Evolutionary conservation across 1,139 yeast species (phyloP).

Genomic region (Zhuliangozyma blackwelliae): DNA sequence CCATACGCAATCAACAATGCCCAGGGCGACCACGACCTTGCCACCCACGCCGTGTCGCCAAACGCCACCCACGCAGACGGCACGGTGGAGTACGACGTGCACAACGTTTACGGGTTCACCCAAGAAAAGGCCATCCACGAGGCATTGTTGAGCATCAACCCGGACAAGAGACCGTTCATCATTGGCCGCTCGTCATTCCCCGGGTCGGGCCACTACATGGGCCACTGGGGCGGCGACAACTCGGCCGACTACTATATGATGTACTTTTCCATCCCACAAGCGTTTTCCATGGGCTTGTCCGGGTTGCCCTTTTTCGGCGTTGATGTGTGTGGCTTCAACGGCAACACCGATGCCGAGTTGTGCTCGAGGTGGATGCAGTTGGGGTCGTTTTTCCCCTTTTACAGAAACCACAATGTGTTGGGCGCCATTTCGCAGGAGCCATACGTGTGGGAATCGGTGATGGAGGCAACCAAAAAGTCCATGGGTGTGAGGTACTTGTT

Average conservation of each 20-base stretch:
- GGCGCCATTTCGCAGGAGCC: constrained; percentile 21
- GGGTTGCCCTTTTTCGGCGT: constrained; percentile 22
- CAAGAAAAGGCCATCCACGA: constrained; percentile 17
- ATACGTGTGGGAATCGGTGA: constrained; percentile 18
- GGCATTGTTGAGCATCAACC: constrained; percentile 15
- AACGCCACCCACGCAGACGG: constrained; percentile 29
- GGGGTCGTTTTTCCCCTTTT: constrained; percentile 22
- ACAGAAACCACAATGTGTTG: constrained; percentile 19
- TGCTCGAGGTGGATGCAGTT: constrained; percentile 24
- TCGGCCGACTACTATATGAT: constrained; percentile 16
- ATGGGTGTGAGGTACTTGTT: constrained; percentile 17
- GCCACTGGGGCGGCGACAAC: constrained; percentile 25
- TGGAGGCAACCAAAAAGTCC: constrained; percentile 17
- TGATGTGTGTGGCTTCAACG: constrained; percentile 22
- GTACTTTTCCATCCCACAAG: constrained; percentile 21
- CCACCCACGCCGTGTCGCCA: constrained; percentile 24
- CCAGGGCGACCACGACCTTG: constrained; percentile 24
- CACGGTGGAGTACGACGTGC: constrained; percentile 24
- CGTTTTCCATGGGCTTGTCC: constrained; percentile 17
- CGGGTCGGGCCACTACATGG: constrained; percentile 17
- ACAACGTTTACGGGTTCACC: constrained; percentile 16
- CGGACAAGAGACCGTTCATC: constrained; percentile 19
- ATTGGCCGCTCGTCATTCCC: constrained; percentile 18
- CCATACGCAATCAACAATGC: constrained; percentile 24
- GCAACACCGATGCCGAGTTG: constrained; percentile 19